These are phyloP conservation scores for Trichoderma koningiopsis DNA, from an alignment of 2,329 filamentous ascomycete genomes.

Conservation along the genomic window DNA sequence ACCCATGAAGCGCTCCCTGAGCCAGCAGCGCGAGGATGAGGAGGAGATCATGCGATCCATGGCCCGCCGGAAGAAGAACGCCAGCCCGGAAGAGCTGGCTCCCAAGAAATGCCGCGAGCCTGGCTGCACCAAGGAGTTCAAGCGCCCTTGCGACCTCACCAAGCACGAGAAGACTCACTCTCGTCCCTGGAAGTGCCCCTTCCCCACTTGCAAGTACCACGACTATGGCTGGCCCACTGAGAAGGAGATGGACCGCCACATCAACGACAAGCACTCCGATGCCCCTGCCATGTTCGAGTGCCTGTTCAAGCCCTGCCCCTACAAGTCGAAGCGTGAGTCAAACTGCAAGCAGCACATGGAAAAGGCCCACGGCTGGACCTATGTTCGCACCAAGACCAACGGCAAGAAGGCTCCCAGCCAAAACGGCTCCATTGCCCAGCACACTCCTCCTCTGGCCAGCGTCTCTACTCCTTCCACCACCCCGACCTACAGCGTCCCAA, in stretches of 20 bases:
- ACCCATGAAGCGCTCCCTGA: constrained; percentile 66
- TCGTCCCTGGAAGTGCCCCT: constrained; percentile 90
- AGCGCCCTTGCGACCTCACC: constrained; percentile 93
- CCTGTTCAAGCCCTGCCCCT: constrained; percentile 79
- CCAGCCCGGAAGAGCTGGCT: constrained; percentile 78
- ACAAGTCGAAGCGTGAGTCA: constrained; percentile 92
- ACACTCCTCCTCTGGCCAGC: constrained; percentile 62
- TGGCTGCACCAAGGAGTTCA: constrained; percentile 88
- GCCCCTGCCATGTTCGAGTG: constrained; percentile 83
- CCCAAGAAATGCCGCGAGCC: constrained; percentile 75
- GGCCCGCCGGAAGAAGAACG: constrained; percentile 94
- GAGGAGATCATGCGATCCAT: constrained; percentile 87
- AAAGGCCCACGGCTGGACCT: constrained; percentile 90
- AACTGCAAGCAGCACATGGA: constrained; percentile 99
- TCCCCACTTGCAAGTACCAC: constrained; percentile 84
- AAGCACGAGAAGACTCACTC: constrained; percentile 99
- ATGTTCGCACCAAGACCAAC: constrained; percentile 90
- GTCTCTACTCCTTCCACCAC: constrained; percentile 64
- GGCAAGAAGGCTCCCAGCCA: constrained; percentile 61
- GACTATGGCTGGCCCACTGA: constrained; percentile 93
- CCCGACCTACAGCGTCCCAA: constrained; percentile 54
- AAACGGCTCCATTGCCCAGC: constrained; percentile 49
- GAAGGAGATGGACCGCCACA: constrained; percentile 94
- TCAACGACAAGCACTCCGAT: constrained; percentile 91
- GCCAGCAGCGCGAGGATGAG: constrained; percentile 73